These are phyloP conservation scores for Fraxinus dipetala DNA, from an alignment of 305 asterid species.

Conservation along the genomic window DNA sequence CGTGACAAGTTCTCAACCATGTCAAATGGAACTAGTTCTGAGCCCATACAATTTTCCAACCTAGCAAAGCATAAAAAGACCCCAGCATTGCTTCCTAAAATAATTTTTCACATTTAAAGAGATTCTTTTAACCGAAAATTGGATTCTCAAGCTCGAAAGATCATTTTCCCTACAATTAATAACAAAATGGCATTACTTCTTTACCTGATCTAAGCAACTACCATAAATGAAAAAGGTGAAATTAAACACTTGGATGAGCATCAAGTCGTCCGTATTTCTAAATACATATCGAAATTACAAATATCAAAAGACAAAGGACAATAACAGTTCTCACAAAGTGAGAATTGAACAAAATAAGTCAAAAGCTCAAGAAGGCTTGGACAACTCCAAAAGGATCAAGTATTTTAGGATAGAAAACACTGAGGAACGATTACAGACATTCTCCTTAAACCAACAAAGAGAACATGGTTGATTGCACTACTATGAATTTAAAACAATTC, in stretches of 20 bases:
- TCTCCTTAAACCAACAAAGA: background rate
- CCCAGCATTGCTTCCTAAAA: background rate
- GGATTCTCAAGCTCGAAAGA: background rate
- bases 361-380: background rate
- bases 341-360: background rate
- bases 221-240: background rate
- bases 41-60: background rate
- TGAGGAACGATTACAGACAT: background rate
- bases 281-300: background rate
- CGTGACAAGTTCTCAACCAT: background rate
- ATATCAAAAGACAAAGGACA: background rate
- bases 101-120: background rate
- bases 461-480: background rate
- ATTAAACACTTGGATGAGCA: background rate
- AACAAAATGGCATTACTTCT: background rate
- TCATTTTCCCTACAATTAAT: background rate
- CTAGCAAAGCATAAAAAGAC: background rate
- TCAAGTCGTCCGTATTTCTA: background rate
- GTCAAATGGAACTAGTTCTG: background rate
- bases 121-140: background rate
- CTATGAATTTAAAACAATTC: background rate
- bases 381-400: background rate
- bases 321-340: background rate
- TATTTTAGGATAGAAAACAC: background rate
- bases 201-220: background rate